Base-by-base conservation (phyloP, 2,329 filamentous ascomycete genomes). In the Colletotrichum echinochloae region DNA sequence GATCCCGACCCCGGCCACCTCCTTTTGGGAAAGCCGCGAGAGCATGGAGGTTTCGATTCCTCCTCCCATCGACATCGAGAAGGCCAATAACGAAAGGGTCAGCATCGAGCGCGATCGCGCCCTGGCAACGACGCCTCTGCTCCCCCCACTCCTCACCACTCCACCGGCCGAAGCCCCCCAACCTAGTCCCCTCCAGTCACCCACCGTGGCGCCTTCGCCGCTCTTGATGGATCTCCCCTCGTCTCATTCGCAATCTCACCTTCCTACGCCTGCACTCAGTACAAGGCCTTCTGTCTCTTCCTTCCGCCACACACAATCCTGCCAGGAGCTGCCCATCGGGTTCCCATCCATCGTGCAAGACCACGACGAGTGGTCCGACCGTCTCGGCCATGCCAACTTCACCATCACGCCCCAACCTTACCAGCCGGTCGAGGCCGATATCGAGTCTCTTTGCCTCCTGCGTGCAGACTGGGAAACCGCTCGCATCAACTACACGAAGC, bases 351-450 rank as follows among this genome's bases (percentile, higher is more conserved):
- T 94, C 73, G 83, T 91, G 39, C 89, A 92, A 65, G 89, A 90
- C 7, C 86, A 90, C 60, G 94, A 97, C 78, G 90, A 91, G 74
- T 98, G 95, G 95, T 92, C 93, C 1, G 89, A 92, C 77, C 90
- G 90, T 66, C 88, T 98, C 18, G 95, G 95, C 35, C 95, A 98
- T 78, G 95, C 95, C 73, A 97, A 98, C 83, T 98, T 97, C 79
- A 95, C 89, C 75, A 97, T 98, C 75, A 83, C 89, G 28, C 95
- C 95, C 0, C 89, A 91, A 78, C 95, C 95, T 0, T 97, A 97
- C 77, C 81, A 88, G 11, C 91, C 94, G 0, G 86, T 90, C 20
- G 78, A 78, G 3, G 88, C 89, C 72, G 89, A 92, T 73, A 77
- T 90, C 12, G 85, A 88, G 5, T 79, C 84, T 1, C 80, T 89